Conservation (phyloP, 2,329 filamentous ascomycete genomes). For the Beauveria pseudobassiana region DNA sequence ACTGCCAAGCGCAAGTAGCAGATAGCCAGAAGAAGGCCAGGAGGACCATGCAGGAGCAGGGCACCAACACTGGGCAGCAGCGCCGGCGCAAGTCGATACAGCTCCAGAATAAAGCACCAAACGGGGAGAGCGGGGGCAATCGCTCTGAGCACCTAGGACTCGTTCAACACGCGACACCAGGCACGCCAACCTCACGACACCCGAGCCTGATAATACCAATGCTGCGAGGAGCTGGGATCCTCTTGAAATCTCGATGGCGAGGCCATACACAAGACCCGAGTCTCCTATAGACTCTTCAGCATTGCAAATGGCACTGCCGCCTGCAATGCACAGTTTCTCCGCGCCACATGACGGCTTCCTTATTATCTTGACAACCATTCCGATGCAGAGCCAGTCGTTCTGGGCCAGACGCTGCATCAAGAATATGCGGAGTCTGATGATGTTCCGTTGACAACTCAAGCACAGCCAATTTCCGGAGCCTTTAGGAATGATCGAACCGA, state of each 20-base stretch:
- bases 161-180: background rate
- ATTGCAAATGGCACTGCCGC: conserved; percentile 48
- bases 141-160: background rate
- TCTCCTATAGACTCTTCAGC: conserved; percentile 48
- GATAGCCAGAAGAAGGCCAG: background rate
- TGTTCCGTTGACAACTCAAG: conserved; percentile 48
- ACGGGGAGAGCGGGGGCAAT: background rate
- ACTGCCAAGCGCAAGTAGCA: background rate
- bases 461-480: conserved; percentile 47
- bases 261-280: conserved; percentile 22
- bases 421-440: conserved; percentile 49
- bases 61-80: conserved; percentile 19
- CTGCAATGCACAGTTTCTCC: conserved; percentile 34
- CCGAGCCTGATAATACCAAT: background rate
- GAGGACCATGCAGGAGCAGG: conserved; percentile 24
- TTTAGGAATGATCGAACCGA: conserved; percentile 34
- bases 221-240: background rate
- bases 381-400: conserved; percentile 24
- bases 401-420: conserved; percentile 24
- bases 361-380: conserved; percentile 23
- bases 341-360: conserved; percentile 19
- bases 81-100: conserved; percentile 52
- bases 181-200: background rate
- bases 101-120: conserved; percentile 43
- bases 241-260: conserved; percentile 24